Evolutionary conservation across 2,329 filamentous ascomycete genomes (phyloP).

Genomic region (Calonectria ilicicola): DNA sequence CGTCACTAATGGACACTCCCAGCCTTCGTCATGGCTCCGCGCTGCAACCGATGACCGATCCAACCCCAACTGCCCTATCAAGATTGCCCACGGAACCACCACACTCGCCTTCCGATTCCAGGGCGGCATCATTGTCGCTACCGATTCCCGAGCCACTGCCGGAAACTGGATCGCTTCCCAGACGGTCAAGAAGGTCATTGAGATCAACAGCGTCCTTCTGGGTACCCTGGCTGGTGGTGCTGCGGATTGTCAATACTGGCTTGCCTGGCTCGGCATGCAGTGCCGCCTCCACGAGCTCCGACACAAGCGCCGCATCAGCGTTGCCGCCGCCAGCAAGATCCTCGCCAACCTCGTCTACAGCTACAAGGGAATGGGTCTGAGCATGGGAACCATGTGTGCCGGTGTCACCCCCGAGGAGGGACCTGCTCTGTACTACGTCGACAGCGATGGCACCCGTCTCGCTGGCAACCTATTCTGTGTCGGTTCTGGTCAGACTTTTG

Average conservation of each 20-base stretch:
- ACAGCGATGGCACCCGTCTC: slow-evolving; percentile 90
- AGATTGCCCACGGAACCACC: slow-evolving; percentile 98
- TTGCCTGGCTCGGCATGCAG: slow-evolving; percentile 98
- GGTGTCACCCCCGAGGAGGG: slow-evolving; percentile 96
- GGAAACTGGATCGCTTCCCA: slow-evolving; percentile 99
- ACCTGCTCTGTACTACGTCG: slow-evolving; percentile 98
- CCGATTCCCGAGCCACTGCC: slow-evolving; percentile 95
- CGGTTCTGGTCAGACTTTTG: slow-evolving; percentile 97
- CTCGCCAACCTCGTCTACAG: slow-evolving; percentile 97
- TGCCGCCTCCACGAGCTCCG: slow-evolving; percentile 99
- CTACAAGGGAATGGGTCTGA: slow-evolving; percentile 98
- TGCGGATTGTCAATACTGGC: slow-evolving; percentile 99
- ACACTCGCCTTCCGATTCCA: slow-evolving; percentile 98
- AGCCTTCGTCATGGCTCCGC: slow-evolving; percentile 95
- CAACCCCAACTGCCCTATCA: slow-evolving; percentile 98
- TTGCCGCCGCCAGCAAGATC: slow-evolving; percentile 97
- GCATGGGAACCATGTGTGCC: slow-evolving; percentile 99
- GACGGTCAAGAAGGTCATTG: slow-evolving; percentile 99
- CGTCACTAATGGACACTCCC: slow-evolving; percentile 27
- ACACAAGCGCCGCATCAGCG: slow-evolving; percentile 98
- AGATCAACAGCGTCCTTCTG: slow-evolving; percentile 94
- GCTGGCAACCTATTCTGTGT: slow-evolving; percentile 98
- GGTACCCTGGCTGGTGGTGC: slow-evolving; percentile 99
- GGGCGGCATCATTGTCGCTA: slow-evolving; percentile 97
- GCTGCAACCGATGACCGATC: slow-evolving; percentile 97